Base-by-base conservation (phyloP, 148 eudicot species). In the Rhododendron ovatum region DNA sequence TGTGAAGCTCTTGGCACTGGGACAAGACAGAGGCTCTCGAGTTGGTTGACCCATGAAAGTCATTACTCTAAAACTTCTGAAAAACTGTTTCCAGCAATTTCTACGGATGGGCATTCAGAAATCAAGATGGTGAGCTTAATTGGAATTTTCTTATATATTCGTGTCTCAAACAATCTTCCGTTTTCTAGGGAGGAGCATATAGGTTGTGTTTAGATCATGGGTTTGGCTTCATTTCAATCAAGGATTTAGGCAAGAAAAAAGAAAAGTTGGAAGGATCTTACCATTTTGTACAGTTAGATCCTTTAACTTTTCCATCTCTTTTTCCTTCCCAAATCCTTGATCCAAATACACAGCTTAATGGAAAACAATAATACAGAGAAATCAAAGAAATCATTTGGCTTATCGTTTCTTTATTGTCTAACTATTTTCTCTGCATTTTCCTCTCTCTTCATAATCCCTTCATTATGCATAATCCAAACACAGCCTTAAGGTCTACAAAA, bases 1-100 rank as follows among this genome's bases (percentile, higher is more conserved):
- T 97, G 99, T 89, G 98, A 97, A 89, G 90, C 98, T 78, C 93
- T 97, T 35, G 98, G 95, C 59, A 88, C 92, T 0, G 93, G 94
- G 88, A 87, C 98, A 33, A 93, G 98, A 84, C 91, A 92, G 92
- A 97, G 93, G 88, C 96, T 97, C 74, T 95, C 96, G 14, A 93
- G 90, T 88, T 97, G 98, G 96, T 84, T 97, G 87, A 88, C 90
- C 67, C 87, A 85, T 76, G 96, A 93, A 65, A 91, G 85, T 80
- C 82, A 87, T 43, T 85, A 47, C 45, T 6, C 87, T 12, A 89
- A 87, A 86, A 12, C 89, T n/a, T 69, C 85, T 24, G 90, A 82
- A 13, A 79, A 73, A 6, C 33, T 55, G 1, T 48, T 13, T 55
- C 77, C 90, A 39, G 82, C 88, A 37, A 28, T 65, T 81, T 90